Base-by-base conservation (phyloP, 1,284 basidiomycete genomes). In the Sanghuangporus sanghuang region DNA sequence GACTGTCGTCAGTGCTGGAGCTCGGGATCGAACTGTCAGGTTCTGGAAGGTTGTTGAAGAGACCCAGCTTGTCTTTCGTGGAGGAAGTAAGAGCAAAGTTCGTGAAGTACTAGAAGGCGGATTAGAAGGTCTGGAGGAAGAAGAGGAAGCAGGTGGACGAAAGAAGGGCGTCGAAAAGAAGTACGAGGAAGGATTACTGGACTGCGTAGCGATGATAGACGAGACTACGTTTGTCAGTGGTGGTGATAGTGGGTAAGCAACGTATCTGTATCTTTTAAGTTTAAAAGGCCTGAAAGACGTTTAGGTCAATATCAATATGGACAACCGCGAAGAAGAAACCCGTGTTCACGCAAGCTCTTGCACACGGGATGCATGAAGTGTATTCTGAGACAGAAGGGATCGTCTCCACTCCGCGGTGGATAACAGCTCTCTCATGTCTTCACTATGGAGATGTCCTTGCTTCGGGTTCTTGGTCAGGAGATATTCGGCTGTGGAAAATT, bases 21-120 rank as follows among this genome's bases (percentile, higher is more conserved):
- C 89, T 0, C 80, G 95, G 32, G 96, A 99, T 78, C 90, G 95
- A 69, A 97, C 95, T 0, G 85, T 90, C 67, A 83, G 96, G 27
- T 98, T 87, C 77, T 99, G 96, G 96, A 98, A 98, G 78, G 90
- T 99, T 59, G 87, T 90, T 48, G 96, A 99, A 66, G 96, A 98
- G 77, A 92, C 86, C 23, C 97, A 99, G 74, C 81, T 99, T 35
- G 95, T 99, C 2, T 98, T 99, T 70, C 84, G 97, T 49, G 96
- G 95, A 32, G 97, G 96, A 11, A 93, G 90, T 2, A 83, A 84
- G 68, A 95, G 89, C 74, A 83, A 85, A 44, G 79, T 92, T 66
- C 78, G 92, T 57, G 91, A 94, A 68, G 83, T 95, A 9, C 69
- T 96, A 6, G 94, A 96, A 67, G 92, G 92, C 1, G 90, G 87